A percentile compares a stretch with the other conserved stretches of the same genome.
These are phyloP conservation scores for Amphichorda felina DNA, from an alignment of 2,329 filamentous ascomycete genomes.

Conservation along the genomic window DNA sequence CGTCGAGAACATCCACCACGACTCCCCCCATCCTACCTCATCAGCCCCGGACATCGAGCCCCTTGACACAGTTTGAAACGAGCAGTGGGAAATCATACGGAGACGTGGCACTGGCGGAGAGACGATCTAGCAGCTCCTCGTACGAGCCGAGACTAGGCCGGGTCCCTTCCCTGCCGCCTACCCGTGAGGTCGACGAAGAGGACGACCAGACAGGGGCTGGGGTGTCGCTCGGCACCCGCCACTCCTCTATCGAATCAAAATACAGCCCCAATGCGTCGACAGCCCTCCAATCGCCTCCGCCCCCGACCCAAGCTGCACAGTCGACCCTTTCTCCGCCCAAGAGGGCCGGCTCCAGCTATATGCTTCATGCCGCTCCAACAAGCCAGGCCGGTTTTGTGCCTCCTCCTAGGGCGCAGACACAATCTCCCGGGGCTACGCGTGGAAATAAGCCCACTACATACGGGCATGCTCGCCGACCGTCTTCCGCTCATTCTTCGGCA, in stretches of 20 bases:
- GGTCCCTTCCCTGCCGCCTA: constrained; percentile 46
- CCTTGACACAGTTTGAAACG: constrained; percentile 51
- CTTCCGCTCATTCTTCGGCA: constrained; percentile 36
- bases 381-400: constrained; percentile 33
- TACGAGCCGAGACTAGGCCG: constrained; percentile 43
- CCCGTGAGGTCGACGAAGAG: constrained; percentile 50
- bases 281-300: constrained; percentile 37
- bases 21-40: constrained; percentile 40
- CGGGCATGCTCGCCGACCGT: constrained; percentile 40
- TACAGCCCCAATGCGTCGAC: constrained; percentile 24
- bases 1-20: constrained; percentile 18
- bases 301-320: constrained; percentile 24
- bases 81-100: constrained; percentile 26
- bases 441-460: constrained; percentile 20
- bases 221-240: constrained; percentile 4
- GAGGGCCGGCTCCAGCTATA: constrained; percentile 36
- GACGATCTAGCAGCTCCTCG: constrained; percentile 38
- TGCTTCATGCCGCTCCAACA: constrained; percentile 23
- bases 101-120: constrained; percentile 25
- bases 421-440: constrained; percentile 42
- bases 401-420: constrained; percentile 48
- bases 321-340: constrained; percentile 44
- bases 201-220: constrained; percentile 15
- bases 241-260: constrained; percentile 17
- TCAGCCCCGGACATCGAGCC: constrained; percentile 53